Conservation (phyloP, 75 land plant genomes). For the Cupressus sempervirens region DNA sequence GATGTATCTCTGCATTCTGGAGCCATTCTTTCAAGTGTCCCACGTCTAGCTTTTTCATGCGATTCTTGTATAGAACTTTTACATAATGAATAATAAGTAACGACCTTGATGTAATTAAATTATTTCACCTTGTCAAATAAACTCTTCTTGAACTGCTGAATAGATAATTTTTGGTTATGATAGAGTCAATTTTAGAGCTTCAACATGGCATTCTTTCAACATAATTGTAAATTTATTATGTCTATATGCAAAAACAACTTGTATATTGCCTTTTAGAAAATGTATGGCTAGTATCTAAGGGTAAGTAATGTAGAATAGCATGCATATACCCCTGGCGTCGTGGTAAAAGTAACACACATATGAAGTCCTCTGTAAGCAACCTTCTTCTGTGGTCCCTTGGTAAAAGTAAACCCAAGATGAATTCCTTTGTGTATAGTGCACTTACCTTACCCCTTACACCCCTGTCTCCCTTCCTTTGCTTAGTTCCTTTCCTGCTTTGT, state of each 20-base stretch:
- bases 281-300: neutral
- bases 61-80: neutral
- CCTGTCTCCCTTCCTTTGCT: neutral
- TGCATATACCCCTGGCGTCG: neutral
- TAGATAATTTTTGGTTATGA: neutral
- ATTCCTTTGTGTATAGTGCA: too few species aligned
- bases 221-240: neutral
- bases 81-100: neutral
- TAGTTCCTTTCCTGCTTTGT: neutral
- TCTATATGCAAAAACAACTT: neutral
- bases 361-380: neutral
- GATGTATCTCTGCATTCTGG: conserved; percentile 1
- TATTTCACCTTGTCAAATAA: neutral
- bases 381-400: too few species aligned
- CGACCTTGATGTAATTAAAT: neutral
- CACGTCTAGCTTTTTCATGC: neutral
- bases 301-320: neutral
- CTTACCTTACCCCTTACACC: neutral
- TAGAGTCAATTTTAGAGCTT: neutral
- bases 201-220: neutral
- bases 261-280: neutral
- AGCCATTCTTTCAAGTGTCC: neutral
- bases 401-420: too few species aligned
- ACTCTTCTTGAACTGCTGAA: neutral
- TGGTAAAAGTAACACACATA: neutral